phyloP scores from a whole-genome alignment of 345 rosid species.

The Barbarea vulgaris region DNA sequence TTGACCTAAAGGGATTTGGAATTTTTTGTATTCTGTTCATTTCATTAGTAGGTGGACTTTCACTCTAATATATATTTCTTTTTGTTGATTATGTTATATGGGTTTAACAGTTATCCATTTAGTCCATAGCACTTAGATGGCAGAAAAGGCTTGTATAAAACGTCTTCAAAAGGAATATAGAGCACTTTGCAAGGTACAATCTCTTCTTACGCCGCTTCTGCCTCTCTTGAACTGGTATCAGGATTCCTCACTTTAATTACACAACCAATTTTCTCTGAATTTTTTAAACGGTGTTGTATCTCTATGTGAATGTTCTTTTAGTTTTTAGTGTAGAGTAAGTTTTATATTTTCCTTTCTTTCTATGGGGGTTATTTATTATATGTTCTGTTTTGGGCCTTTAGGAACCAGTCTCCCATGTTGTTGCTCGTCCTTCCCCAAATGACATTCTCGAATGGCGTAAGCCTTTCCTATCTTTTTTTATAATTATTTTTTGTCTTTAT shows the following conservation, averaged over 20 bases:
- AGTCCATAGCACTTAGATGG: conserved; percentile 48
- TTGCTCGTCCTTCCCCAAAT: conserved; percentile 91
- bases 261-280: background rate
- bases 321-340: background rate
- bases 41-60: conserved; percentile 8
- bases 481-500: background rate
- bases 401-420: conserved; percentile 95
- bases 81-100: conserved; percentile 1
- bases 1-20: background rate
- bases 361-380: conserved; percentile 10
- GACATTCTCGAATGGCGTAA: conserved; percentile 99
- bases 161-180: conserved; percentile 94
- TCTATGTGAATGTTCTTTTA: conserved; percentile 15
- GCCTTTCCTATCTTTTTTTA: conserved; percentile 5
- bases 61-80: background rate
- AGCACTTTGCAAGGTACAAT: conserved; percentile 74
- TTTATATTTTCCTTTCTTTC: conserved; percentile 17
- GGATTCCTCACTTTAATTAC: background rate
- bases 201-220: background rate
- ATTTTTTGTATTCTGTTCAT: background rate
- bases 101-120: conserved; percentile 5
- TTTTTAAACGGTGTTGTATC: background rate
- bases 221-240: background rate
- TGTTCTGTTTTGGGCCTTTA: conserved; percentile 44
- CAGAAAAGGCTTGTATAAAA: conserved; percentile 75